Evolutionary conservation across 257 asterid genomes (phyloP).

Genomic region (Przewalskia tangutica): DNA sequence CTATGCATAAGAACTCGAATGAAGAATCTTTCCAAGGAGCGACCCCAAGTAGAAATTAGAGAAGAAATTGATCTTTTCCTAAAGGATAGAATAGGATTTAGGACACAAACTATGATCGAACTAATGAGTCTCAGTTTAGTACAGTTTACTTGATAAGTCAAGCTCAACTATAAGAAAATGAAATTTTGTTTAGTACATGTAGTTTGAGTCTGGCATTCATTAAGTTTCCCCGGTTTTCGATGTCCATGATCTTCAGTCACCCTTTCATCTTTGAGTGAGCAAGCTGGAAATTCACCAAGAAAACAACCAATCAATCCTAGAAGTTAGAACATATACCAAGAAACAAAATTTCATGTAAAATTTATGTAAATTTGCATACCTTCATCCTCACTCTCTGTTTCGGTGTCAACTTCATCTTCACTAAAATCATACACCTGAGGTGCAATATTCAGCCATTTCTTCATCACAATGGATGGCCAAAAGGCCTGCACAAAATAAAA

Average conservation of each 20-base stretch:
- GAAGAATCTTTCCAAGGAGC: background rate
- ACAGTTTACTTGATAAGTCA: too few species aligned
- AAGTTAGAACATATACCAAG: background rate
- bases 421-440: constrained; percentile 76
- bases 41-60: background rate
- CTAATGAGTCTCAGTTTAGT: background rate
- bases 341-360: background rate
- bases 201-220: constrained; percentile 24
- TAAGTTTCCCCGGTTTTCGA: constrained; percentile 24
- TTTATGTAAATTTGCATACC: constrained; percentile 22
- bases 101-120: background rate
- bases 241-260: constrained; percentile 26
- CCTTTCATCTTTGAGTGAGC: constrained; percentile 45
- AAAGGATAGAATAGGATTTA: background rate
- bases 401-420: constrained; percentile 85
- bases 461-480: constrained; percentile 93
- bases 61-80: background rate
- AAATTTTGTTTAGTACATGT: constrained; percentile 22
- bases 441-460: constrained; percentile 83
- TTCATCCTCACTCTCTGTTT: constrained; percentile 83
- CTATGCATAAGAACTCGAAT: background rate
- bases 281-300: constrained; percentile 26
- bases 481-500: constrained; percentile 37
- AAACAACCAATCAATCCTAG: background rate
- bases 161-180: too few species aligned